These are phyloP conservation scores for Ceratocystis eucalypticola DNA, from an alignment of 2,329 filamentous ascomycete species.

Conservation along the genomic window DNA sequence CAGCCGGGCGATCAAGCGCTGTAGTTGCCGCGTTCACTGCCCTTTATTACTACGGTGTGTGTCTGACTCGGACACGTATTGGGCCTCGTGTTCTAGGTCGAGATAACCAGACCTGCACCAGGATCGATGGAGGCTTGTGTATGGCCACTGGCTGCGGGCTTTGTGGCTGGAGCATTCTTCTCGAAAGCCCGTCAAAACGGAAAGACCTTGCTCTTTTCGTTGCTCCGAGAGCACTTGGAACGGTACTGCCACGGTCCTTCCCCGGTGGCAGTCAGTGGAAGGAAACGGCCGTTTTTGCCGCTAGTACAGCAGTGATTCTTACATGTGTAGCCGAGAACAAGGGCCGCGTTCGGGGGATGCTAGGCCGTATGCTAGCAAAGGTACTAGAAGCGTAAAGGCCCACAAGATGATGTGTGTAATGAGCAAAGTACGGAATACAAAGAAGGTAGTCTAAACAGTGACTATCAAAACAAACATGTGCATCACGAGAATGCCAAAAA, in stretches of 20 bases:
- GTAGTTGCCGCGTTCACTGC: slow-evolving; percentile 68
- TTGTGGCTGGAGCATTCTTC: slow-evolving; percentile 70
- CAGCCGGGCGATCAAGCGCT: slow-evolving; percentile 56
- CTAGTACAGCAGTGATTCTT: slow-evolving; percentile 56
- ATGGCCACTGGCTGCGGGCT: slow-evolving; percentile 57
- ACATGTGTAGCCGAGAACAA: slow-evolving; percentile 51
- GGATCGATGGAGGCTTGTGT: slow-evolving; percentile 51
- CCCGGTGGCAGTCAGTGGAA: slow-evolving; percentile 47
- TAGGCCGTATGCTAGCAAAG: slow-evolving; percentile 46
- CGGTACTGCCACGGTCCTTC: slow-evolving; percentile 48
- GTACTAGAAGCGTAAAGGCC: slow-evolving; percentile 31
- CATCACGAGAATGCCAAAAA: neutral
- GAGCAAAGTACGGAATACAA: neutral
- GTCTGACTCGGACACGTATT: slow-evolving; percentile 58
- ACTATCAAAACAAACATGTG: neutral
- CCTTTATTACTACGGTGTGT: slow-evolving; percentile 76
- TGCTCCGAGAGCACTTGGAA: slow-evolving; percentile 61
- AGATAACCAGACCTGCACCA: slow-evolving; percentile 32
- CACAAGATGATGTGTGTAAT: neutral
- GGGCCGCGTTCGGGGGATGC: slow-evolving; percentile 50
- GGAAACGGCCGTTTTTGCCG: slow-evolving; percentile 52
- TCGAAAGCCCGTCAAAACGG: slow-evolving; percentile 51
- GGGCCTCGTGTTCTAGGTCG: slow-evolving; percentile 53
- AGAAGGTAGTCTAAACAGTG: neutral
- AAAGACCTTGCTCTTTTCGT: slow-evolving; percentile 73